A percentile compares a stretch with the other conserved stretches of the same genome.
Evolutionary conservation across 176 grass and related monocot genomes (phyloP).

Genomic region (Oryza brachyantha): DNA sequence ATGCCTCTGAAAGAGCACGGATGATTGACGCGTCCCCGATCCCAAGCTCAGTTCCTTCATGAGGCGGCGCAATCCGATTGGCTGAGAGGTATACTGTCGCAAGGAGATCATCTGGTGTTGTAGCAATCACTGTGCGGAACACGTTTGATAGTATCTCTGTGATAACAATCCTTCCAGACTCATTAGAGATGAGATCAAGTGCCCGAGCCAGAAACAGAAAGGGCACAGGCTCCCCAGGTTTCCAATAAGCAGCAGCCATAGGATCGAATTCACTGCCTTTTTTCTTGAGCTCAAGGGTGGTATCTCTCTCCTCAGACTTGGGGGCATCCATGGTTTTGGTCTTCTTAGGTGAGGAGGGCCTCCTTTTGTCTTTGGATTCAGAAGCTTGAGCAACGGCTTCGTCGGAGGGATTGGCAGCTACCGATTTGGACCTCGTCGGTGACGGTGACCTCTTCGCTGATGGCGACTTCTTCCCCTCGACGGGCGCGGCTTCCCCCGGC

Average conservation of each 20-base stretch:
- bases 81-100: slow-evolving; percentile 86
- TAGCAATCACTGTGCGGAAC: slow-evolving; percentile 77
- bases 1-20: slow-evolving; percentile 86
- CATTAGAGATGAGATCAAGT: slow-evolving; percentile 85
- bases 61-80: slow-evolving; percentile 83
- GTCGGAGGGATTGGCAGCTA: slow-evolving; percentile 17
- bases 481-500: background rate
- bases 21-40: slow-evolving; percentile 88
- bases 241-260: slow-evolving; percentile 70
- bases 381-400: background rate
- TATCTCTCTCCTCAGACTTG: slow-evolving; percentile 39
- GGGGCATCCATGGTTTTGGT: slow-evolving; percentile 11
- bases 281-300: slow-evolving; percentile 74
- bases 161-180: slow-evolving; percentile 77
- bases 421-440: slow-evolving; percentile 54
- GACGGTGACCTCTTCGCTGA: slow-evolving; percentile 38
- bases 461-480: slow-evolving; percentile 20
- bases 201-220: slow-evolving; percentile 85
- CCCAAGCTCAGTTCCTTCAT: slow-evolving; percentile 93
- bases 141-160: slow-evolving; percentile 91
- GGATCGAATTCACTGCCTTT: slow-evolving; percentile 73
- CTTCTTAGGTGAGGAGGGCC: slow-evolving; percentile 25
- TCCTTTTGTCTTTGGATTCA: slow-evolving; percentile 35
- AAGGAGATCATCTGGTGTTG: slow-evolving; percentile 76
- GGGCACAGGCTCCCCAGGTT: slow-evolving; percentile 66